Conservation (phyloP, 2,329 filamentous ascomycete genomes). For the Stylonectria norvegica region DNA sequence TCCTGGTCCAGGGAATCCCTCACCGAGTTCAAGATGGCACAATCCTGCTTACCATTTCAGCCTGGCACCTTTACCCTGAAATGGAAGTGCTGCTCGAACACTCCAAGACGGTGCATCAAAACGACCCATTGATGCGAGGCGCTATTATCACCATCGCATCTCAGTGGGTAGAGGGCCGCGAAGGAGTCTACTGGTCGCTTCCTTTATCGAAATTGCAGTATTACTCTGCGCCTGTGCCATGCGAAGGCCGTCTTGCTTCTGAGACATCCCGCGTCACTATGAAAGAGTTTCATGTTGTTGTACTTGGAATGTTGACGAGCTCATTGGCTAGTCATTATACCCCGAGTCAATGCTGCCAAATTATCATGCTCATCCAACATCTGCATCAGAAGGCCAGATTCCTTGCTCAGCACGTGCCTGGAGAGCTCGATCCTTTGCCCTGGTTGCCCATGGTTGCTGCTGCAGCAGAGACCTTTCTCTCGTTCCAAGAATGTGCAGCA, state of each 20-base stretch:
- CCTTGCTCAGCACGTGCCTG: too few relatives aligned
- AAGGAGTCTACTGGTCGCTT: neutral
- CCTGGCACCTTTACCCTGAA: constrained; percentile 2
- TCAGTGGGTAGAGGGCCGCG: neutral
- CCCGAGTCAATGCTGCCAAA: neutral
- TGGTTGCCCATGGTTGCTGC: too few relatives aligned
- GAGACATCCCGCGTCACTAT: neutral
- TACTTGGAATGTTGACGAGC: neutral
- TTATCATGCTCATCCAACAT: neutral
- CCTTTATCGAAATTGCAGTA: neutral
- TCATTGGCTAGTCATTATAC: neutral
- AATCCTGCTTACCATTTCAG: neutral
- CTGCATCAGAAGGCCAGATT: too few relatives aligned
- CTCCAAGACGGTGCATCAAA: neutral
- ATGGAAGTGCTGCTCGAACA: neutral
- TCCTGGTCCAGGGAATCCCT: neutral
- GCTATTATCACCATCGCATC: neutral
- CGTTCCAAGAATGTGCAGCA: neutral
- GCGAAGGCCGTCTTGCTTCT: neutral
- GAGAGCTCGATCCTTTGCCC: too few relatives aligned
- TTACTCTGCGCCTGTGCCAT: neutral
- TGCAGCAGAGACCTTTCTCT: too few relatives aligned
- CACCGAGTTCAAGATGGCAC: neutral
- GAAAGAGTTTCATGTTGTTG: neutral
- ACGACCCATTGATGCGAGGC: neutral